Evolutionary conservation across 2,329 filamentous ascomycete genomes (phyloP).

Genomic region (Aspergillus eucalypticola): DNA sequence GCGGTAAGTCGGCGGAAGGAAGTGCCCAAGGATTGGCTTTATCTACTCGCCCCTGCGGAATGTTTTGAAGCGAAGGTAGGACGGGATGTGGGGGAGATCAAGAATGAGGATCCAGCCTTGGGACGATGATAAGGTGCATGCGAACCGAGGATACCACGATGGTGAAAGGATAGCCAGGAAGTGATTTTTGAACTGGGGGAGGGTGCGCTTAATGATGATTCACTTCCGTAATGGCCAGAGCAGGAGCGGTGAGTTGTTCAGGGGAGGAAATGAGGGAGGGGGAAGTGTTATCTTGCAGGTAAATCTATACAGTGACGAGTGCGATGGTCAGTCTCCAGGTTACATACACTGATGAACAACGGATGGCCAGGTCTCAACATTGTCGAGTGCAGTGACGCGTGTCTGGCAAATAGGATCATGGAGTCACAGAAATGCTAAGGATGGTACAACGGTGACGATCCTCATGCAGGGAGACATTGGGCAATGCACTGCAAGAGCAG

Average conservation of each 20-base stretch:
- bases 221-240: not conserved
- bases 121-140: constrained; percentile 12
- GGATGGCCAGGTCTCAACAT: not conserved
- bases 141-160: constrained; percentile 1
- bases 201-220: constrained; percentile 3
- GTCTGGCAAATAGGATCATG: constrained; percentile 18
- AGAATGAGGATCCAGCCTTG: constrained; percentile 12
- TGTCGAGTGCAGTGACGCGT: constrained; percentile 21
- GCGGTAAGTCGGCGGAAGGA: constrained; percentile 1
- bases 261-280: not conserved
- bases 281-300: constrained; percentile 8
- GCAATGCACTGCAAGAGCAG: constrained; percentile 7
- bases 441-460: constrained; percentile 20
- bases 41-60: constrained; percentile 12
- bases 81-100: constrained; percentile 9
- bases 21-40: constrained; percentile 12
- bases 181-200: not conserved
- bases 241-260: constrained; percentile 7
- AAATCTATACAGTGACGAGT: constrained; percentile 11
- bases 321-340: constrained; percentile 14
- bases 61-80: constrained; percentile 11
- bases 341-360: constrained; percentile 9
- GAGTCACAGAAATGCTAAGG: constrained; percentile 3
- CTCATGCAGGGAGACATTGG: constrained; percentile 22
- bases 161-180: not conserved